Evolutionary conservation across 371 early-diverging fungal species (phyloP), one percentile per base, ranked within the genome.

Genomic region (Encephalitozoon intestinalis): DNA sequence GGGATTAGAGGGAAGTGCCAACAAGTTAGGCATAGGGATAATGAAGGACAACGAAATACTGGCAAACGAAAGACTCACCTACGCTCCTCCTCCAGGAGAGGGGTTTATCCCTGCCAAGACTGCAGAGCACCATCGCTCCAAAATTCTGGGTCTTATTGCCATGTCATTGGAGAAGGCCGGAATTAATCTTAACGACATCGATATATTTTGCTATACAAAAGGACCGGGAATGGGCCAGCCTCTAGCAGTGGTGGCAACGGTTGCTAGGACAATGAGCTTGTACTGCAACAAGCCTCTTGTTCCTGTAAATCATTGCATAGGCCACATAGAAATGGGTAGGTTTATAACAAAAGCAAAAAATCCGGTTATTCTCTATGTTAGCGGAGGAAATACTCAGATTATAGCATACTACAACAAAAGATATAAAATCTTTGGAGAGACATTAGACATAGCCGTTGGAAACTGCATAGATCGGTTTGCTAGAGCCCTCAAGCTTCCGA

Each of bases 311-410:
- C 99, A 99, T 81, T 97, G 98, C 83, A 90, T 99, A 70, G 99
- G 83, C 87, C 91, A 98, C 84, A 96, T 99, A 75, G 99, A 99
- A 85, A 99, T 99, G 99, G 99, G 99, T 8, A 88, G 97, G 67
- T 90, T 94, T 81, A 91, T 99, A 43, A 97, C 97, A 2, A 90
- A 90, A 30, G 96, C 97, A 0, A 75, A 88, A 2, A 92, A 97
- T 81, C 99, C 99, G 0, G 92, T 96, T 5, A 92, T 99, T 15
- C 87, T 99, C 6, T 99, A 99, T 84, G 99, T 94, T 7, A 92
- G 92, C 81, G 99, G 99, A n/a, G 98, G 97, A 40, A 99, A 99
- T 83, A 97, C 98, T 0, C 99, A 99, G 85, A 94, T 99, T 9
- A 97, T 99, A 82, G 94, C 95, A 2, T 96, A 95, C 82, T 89